Evolutionary conservation across 108 stramenopile genomes (phyloP).

Genomic region (Skeletonema tropicum): DNA sequence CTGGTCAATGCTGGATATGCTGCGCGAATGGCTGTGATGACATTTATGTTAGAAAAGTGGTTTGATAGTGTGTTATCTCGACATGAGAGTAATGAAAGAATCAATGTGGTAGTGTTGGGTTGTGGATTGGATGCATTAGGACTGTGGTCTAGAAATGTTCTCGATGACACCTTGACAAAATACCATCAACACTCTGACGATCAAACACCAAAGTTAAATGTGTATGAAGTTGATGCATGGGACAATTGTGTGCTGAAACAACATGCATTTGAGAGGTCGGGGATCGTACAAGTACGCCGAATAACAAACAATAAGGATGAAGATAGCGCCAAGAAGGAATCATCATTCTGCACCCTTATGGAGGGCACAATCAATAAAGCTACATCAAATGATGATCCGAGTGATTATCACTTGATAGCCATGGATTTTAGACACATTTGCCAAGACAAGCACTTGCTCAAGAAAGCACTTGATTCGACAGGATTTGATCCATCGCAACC

Average conservation of each 20-base stretch:
- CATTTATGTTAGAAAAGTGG: constrained; percentile 39
- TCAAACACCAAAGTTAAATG: constrained; percentile 10
- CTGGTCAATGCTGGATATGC: constrained; percentile 87
- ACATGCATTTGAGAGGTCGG: constrained; percentile 27
- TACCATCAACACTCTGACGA: constrained; percentile 34
- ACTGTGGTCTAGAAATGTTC: constrained; percentile 59
- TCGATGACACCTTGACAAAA: neutral
- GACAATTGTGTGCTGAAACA: constrained; percentile 38
- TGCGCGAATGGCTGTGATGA: constrained; percentile 61
- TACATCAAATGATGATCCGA: neutral
- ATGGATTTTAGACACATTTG: constrained; percentile 51
- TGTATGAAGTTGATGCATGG: constrained; percentile 43
- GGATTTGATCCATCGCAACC: constrained; percentile 42
- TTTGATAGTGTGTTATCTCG: constrained; percentile 4
- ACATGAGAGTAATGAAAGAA: neutral
- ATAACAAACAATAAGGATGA: neutral
- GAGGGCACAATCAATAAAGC: neutral
- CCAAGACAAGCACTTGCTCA: constrained; percentile 22
- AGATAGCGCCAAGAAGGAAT: neutral
- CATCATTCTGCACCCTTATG: neutral
- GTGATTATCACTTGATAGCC: constrained; percentile 48
- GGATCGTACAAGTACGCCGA: constrained; percentile 11
- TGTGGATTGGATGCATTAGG: constrained; percentile 82
- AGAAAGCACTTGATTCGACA: constrained; percentile 14
- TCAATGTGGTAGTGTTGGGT: constrained; percentile 70